Base-by-base conservation (phyloP, 169 alveolate genomes). In the Plasmodium inui region DNA sequence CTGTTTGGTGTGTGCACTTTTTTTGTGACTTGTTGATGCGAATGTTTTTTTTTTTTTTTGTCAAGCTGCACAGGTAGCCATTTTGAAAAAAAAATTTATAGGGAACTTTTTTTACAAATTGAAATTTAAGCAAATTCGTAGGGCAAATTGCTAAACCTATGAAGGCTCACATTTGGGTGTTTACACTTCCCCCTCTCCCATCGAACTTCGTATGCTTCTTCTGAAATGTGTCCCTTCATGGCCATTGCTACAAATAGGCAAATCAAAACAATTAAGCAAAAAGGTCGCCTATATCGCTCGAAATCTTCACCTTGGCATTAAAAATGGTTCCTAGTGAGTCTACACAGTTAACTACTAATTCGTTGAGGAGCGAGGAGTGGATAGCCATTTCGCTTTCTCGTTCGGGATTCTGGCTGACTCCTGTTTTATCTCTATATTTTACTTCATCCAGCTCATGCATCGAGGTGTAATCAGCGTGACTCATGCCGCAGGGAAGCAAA, bases 401-500 rank as follows among this genome's bases (percentile, higher is more conserved):
- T 17, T 26, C 22, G 70, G 50, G 67, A 14, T 71, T 30, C 37
- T 22, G 80, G 67, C 82, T 67, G 76, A 67, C 37, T 8, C 30
- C 39, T 67, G 37, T 67, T 26, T 22, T 67, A 17, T 67, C 37
- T 67, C 37, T 28, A 67, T 0, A 67, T 46, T 79, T 32, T 28
- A 61, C 50, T 89, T 89, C 83, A 28, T 61, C 72, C 28, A 89
- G 28, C 73, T 89, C 91, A 37, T 89, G 94, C 72, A 89, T 14
- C 22, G 94, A 89, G 26, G 72, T 79, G 73, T 89, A 89, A 61
- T 89, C 39, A 81, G 22, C 53, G 53, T 89, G 94, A 50, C 32
- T 39, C 94, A 95, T 93, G 22, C 97, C 97, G 46, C 97, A 95
- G 34, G 97, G 90, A 30, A 94, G 82, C 76, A 95, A 55, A 46